Evolutionary conservation across 164 flowering plant genomes (phyloP).

Genomic region (Akebia trifoliata): DNA sequence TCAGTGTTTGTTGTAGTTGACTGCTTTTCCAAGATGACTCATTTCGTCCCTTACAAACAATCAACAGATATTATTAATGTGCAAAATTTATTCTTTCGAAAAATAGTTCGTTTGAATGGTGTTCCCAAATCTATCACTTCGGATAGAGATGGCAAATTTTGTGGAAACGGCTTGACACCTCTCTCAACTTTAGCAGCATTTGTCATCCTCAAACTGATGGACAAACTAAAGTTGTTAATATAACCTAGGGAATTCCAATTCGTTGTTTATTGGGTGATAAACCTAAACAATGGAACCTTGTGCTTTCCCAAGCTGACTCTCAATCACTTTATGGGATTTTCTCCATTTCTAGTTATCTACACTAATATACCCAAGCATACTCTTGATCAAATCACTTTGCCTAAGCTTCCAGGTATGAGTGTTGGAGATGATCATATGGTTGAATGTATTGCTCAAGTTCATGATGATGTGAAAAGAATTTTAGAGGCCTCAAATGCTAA

Average conservation of each 20-base stretch:
- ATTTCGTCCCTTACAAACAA: background rate
- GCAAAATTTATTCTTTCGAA: background rate
- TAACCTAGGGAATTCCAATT: background rate
- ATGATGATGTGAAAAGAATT: background rate
- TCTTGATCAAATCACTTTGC: background rate
- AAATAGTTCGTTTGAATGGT: background rate
- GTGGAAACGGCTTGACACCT: background rate
- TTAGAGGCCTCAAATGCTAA: background rate
- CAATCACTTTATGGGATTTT: background rate
- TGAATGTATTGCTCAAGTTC: background rate
- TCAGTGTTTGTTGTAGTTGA: background rate
- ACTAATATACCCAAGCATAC: background rate
- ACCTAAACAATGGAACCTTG: background rate
- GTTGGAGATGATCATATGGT: background rate
- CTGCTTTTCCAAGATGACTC: background rate
- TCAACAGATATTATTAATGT: background rate
- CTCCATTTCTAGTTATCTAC: constrained; percentile 2
- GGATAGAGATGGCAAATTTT: background rate
- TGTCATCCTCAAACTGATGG: background rate
- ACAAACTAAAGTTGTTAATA: background rate
- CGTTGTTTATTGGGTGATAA: background rate
- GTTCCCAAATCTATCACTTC: background rate
- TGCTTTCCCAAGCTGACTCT: background rate
- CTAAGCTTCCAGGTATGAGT: background rate
- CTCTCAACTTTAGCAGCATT: background rate